Conservation (phyloP, 225 moss, liverwort and hornwort genomes). For the Climacium dendroides region DNA sequence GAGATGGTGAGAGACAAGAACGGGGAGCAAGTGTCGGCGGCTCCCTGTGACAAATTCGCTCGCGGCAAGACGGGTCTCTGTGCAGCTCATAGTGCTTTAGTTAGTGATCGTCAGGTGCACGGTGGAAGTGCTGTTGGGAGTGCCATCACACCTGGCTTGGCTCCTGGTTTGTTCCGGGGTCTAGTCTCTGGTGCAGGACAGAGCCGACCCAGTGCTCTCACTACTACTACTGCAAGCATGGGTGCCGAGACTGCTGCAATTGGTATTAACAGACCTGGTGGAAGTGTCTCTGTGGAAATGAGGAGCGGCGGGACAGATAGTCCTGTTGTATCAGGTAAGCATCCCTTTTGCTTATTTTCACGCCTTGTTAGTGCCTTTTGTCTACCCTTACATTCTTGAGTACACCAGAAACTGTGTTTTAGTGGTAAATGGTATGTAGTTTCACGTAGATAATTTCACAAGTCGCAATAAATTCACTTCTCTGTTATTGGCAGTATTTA, state of each 20-base stretch:
- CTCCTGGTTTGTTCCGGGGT: constrained; percentile 93
- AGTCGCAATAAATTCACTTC: not conserved
- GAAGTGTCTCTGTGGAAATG: constrained; percentile 22
- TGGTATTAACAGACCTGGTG: constrained; percentile 12
- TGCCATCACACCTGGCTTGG: constrained; percentile 58
- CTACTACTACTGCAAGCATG: constrained; percentile 11
- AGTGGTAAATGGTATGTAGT: not conserved
- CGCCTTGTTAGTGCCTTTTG: not conserved
- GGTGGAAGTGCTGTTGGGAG: constrained; percentile 60
- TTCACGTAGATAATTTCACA: not conserved
- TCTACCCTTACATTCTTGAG: not conserved
- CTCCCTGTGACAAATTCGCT: constrained; percentile 89
- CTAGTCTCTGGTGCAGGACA: constrained; percentile 63
- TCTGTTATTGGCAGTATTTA: not conserved
- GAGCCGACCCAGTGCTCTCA: constrained; percentile 19
- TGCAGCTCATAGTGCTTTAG: constrained; percentile 87
- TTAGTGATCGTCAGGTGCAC: constrained; percentile 79
- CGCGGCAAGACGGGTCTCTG: constrained; percentile 96
- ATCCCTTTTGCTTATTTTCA: not conserved
- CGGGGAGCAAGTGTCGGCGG: constrained; percentile 15
- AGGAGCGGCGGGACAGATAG: constrained; percentile 6
- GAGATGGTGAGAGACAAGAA: constrained; percentile 50
- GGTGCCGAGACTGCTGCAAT: constrained; percentile 13
- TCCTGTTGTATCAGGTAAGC: constrained; percentile 17
- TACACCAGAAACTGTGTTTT: no score